Conservation (phyloP, 805 yeast species). For the Yamadazyma paraphyllophila region DNA sequence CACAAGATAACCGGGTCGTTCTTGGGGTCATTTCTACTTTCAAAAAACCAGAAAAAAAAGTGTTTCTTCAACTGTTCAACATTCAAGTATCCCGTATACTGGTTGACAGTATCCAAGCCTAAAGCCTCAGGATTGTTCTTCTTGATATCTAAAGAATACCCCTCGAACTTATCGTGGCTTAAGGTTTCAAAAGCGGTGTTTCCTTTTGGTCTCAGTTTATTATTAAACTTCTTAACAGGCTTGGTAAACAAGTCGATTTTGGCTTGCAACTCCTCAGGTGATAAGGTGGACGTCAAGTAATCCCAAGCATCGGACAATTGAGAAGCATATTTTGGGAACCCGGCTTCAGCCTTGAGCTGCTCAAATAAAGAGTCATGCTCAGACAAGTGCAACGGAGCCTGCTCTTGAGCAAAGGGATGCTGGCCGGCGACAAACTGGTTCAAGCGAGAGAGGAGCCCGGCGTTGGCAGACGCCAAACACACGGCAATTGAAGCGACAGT, state of each 20-base stretch:
- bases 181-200: conserved; percentile 18
- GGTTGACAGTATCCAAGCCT: conserved; percentile 37
- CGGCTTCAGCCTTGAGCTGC: conserved; percentile 6
- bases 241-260: conserved; percentile 10
- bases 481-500: conserved; percentile 1
- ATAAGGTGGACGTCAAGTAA: conserved; percentile 11
- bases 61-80: conserved; percentile 52
- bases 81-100: conserved; percentile 40
- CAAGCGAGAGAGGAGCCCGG: conserved; percentile 6
- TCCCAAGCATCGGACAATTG: conserved; percentile 18
- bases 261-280: conserved; percentile 10
- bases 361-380: conserved; percentile 2
- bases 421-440: conserved; percentile 6
- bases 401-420: neutral
- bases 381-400: neutral
- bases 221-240: conserved; percentile 7
- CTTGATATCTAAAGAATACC: conserved; percentile 30
- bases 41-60: conserved; percentile 92
- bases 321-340: conserved; percentile 9
- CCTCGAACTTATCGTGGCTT: conserved; percentile 20
- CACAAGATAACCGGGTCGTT: conserved; percentile 86
- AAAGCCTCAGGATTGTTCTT: conserved; percentile 33
- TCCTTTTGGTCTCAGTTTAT: neutral
- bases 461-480: conserved; percentile 9
- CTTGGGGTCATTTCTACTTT: conserved; percentile 81